phyloP scores from a whole-genome alignment of 148 eudicot species.

The Camellia granthamiana region DNA sequence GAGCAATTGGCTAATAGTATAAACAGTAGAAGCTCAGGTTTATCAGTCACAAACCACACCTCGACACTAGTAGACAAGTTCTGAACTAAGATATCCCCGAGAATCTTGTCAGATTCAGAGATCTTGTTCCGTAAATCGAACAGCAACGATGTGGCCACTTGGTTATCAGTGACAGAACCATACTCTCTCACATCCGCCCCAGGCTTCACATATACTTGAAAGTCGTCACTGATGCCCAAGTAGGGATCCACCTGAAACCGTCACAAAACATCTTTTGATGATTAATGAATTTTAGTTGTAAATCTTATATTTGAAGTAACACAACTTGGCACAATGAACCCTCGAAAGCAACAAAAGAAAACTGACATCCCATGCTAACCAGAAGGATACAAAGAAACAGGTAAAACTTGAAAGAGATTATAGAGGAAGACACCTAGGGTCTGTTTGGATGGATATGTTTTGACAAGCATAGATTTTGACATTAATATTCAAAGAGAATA shows the following conservation, averaged over 20 bases:
- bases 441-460: too few species aligned
- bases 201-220: constrained; percentile 66
- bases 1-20: too few species aligned
- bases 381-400: not conserved
- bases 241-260: constrained; percentile 64
- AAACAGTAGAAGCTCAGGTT: not conserved
- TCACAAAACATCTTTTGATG: not conserved
- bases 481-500: too few species aligned
- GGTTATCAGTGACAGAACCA: constrained; percentile 62
- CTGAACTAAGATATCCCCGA: constrained; percentile 44
- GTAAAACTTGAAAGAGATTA: not conserved
- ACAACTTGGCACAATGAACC: not conserved
- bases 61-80: constrained; percentile 49
- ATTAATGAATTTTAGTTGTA: not conserved
- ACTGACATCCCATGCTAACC: not conserved
- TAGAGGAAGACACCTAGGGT: not conserved
- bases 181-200: constrained; percentile 44
- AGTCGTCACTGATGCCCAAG: constrained; percentile 66
- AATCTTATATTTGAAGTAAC: not conserved
- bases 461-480: too few species aligned
- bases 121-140: constrained; percentile 42
- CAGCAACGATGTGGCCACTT: constrained; percentile 45
- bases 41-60: constrained; percentile 33
- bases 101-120: constrained; percentile 39
- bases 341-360: not conserved